Conservation (phyloP, 2,329 filamentous ascomycete genomes). For the Diaporthe sp. region DNA sequence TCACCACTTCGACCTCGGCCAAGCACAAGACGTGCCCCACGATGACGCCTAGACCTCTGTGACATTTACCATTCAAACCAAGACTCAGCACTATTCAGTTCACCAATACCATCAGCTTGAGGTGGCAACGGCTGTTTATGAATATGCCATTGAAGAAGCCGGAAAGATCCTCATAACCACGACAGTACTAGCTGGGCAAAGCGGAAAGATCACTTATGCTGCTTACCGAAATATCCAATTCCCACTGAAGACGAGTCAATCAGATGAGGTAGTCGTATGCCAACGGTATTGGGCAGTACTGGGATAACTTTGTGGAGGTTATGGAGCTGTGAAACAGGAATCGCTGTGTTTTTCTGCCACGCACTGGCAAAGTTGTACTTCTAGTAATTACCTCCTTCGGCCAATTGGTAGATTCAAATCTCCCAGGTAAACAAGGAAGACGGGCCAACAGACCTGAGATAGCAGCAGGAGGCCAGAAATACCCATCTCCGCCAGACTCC, state of each 20-base stretch:
- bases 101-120: neutral
- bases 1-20: slow-evolving; percentile 22
- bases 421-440: no score
- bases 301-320: neutral
- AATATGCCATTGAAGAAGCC: neutral
- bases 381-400: no score
- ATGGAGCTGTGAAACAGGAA: neutral
- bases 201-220: neutral
- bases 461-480: no score
- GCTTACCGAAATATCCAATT: neutral
- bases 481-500: no score
- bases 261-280: neutral
- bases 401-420: no score
- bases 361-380: no score
- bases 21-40: neutral
- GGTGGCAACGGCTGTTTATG: neutral
- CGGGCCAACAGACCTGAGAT: no score
- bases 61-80: neutral
- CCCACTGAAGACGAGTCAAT: neutral
- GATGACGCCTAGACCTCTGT: neutral
- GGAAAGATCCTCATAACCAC: neutral
- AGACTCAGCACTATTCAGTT: neutral
- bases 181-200: neutral
- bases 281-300: neutral
- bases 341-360: no score